Conservation (phyloP, 176 grass and related monocot genomes). For the Alloteropsis semialata region DNA sequence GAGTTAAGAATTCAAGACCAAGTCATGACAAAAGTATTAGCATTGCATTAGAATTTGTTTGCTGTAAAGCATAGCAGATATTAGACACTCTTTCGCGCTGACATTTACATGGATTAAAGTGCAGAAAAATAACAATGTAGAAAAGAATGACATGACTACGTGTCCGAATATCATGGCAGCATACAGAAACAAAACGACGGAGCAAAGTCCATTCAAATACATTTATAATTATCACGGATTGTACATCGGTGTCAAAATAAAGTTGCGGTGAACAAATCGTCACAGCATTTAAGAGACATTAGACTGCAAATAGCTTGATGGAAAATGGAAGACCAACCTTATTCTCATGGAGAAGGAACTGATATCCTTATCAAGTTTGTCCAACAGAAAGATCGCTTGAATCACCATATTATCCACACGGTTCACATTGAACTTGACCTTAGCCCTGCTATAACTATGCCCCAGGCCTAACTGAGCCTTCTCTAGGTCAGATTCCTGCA, state of each 20-base stretch:
- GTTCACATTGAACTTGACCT: slow-evolving; percentile 94
- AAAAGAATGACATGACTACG: neutral
- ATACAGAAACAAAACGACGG: neutral
- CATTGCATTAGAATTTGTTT: too few relatives aligned
- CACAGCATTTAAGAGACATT: neutral
- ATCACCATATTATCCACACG: slow-evolving; percentile 95
- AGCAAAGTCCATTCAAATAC: neutral
- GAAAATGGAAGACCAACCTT: slow-evolving; percentile 42
- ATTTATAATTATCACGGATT: neutral
- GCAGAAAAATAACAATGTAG: neutral
- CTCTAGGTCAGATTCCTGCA: slow-evolving; percentile 58
- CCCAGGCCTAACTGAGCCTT: slow-evolving; percentile 67
- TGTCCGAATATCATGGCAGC: neutral
- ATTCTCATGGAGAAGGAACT: slow-evolving; percentile 90
- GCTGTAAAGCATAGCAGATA: neutral
- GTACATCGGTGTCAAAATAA: neutral
- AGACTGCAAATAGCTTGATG: neutral
- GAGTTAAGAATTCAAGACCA: neutral
- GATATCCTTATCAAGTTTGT: slow-evolving; percentile 82
- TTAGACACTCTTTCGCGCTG: neutral
- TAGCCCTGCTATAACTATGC: slow-evolving; percentile 86
- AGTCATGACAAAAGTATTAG: too few relatives aligned
- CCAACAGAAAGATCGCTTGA: slow-evolving; percentile 79
- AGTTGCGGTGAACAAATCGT: neutral
- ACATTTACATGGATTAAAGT: neutral